Evolutionary conservation across 2,329 filamentous ascomycete species (phyloP).

Genomic region (Penicillium thymicola): DNA sequence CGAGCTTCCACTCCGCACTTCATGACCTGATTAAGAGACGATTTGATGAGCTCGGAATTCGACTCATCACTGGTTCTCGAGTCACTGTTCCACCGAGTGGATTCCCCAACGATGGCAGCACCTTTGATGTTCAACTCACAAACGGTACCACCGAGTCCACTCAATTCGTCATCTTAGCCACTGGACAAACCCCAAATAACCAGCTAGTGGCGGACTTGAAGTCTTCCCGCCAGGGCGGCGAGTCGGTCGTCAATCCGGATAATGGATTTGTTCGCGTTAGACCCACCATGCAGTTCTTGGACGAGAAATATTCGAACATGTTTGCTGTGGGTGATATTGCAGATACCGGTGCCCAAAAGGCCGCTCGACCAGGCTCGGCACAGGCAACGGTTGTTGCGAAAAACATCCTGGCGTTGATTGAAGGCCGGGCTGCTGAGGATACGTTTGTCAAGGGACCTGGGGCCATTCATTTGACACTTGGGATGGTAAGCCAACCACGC

Average conservation of each 20-base stretch:
- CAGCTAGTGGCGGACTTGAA: slow-evolving; percentile 35
- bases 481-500: slow-evolving; percentile 26
- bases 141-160: slow-evolving; percentile 33
- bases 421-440: slow-evolving; percentile 25
- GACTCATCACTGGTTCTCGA: slow-evolving; percentile 31
- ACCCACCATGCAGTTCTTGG: slow-evolving; percentile 34
- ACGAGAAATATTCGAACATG: slow-evolving; percentile 30
- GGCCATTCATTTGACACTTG: slow-evolving; percentile 35
- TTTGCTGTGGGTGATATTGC: slow-evolving; percentile 39
- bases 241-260: slow-evolving; percentile 31
- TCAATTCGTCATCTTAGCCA: slow-evolving; percentile 46
- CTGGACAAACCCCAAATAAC: slow-evolving; percentile 50
- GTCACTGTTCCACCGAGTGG: slow-evolving; percentile 27
- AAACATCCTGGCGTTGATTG: slow-evolving; percentile 35
- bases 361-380: slow-evolving; percentile 31
- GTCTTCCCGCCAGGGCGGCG: slow-evolving; percentile 13
- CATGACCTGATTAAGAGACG: slow-evolving; percentile 32
- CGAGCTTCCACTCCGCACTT: slow-evolving; percentile 30
- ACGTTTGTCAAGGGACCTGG: slow-evolving; percentile 28
- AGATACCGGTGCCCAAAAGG: slow-evolving; percentile 36
- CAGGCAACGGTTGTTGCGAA: slow-evolving; percentile 34
- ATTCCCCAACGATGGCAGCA: slow-evolving; percentile 25
- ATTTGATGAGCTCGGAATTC: slow-evolving; percentile 34
- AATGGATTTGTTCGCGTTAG: slow-evolving; percentile 36
- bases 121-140: slow-evolving; percentile 30